These are phyloP conservation scores for Eucalyptus polybractea DNA, from an alignment of 345 rosid species.

Conservation along the genomic window DNA sequence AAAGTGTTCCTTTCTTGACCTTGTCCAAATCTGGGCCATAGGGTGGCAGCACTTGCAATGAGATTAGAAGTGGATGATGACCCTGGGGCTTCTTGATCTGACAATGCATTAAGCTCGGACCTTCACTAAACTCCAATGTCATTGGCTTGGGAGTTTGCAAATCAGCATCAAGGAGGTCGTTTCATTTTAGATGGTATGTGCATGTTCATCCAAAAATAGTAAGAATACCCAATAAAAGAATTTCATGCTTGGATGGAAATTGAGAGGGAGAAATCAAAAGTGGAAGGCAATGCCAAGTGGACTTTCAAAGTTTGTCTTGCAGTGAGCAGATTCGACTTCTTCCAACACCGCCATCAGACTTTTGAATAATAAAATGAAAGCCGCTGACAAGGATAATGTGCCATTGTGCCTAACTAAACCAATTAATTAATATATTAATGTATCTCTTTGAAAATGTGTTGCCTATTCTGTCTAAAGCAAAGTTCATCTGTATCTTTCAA, in stretches of 20 bases:
- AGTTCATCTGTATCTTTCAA: background rate
- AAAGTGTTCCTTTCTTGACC: background rate
- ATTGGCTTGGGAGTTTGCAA: background rate
- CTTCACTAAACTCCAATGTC: background rate
- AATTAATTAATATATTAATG: background rate
- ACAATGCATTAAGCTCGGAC: background rate
- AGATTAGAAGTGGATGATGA: background rate
- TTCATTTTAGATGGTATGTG: background rate
- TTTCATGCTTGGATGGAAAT: background rate
- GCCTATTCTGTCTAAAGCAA: background rate
- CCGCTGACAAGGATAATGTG: background rate
- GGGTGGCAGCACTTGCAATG: background rate
- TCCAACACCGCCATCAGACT: background rate
- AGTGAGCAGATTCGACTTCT: background rate
- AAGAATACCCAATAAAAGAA: background rate
- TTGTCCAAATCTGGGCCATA: background rate
- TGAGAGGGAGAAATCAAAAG: background rate
- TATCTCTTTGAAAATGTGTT: background rate
- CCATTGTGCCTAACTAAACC: background rate
- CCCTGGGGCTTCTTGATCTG: background rate
- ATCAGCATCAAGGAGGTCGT: background rate
- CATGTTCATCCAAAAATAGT: background rate
- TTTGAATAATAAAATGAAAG: background rate
- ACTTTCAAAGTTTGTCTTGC: background rate
- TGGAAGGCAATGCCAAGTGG: background rate